These are phyloP conservation scores for Pyrenochaeta sp. DNA, from an alignment of 2,329 filamentous ascomycete species.

Conservation along the genomic window DNA sequence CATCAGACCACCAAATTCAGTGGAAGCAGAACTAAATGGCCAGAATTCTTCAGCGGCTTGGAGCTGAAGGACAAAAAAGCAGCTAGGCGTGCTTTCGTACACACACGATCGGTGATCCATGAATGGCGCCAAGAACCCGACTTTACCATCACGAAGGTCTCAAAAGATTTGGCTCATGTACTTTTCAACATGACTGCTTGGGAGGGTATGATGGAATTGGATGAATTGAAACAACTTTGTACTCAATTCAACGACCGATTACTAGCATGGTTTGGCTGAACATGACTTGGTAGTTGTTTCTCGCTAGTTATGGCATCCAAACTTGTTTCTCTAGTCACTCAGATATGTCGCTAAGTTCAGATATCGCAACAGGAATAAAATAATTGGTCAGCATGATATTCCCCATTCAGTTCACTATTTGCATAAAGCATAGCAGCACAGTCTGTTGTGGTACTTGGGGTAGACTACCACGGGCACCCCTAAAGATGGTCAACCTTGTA, in stretches of 20 bases:
- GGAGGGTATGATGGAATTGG: not conserved
- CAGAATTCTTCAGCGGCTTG: not conserved
- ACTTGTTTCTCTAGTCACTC: too few relatives aligned
- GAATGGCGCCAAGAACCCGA: not conserved
- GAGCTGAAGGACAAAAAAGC: not conserved
- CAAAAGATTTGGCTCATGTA: not conserved
- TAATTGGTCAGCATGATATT: too few relatives aligned
- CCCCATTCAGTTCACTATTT: too few relatives aligned
- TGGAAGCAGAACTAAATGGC: not conserved
- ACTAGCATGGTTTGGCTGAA: not conserved
- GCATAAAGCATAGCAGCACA: too few relatives aligned
- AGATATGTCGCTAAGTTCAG: too few relatives aligned
- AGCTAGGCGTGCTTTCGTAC: not conserved
- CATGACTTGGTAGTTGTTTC: not conserved
- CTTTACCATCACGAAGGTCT: not conserved
- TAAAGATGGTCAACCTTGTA: too few relatives aligned
- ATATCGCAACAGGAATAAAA: too few relatives aligned
- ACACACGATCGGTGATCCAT: not conserved
- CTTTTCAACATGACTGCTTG: not conserved
- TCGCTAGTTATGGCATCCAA: too few relatives aligned
- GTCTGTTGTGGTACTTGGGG: too few relatives aligned
- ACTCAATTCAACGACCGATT: not conserved
- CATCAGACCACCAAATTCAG: not conserved
- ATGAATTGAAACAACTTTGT: not conserved
- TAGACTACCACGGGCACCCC: too few relatives aligned